Conservation (phyloP, 768 basidiomycete genomes). For the Trametopsis cervina region DNA sequence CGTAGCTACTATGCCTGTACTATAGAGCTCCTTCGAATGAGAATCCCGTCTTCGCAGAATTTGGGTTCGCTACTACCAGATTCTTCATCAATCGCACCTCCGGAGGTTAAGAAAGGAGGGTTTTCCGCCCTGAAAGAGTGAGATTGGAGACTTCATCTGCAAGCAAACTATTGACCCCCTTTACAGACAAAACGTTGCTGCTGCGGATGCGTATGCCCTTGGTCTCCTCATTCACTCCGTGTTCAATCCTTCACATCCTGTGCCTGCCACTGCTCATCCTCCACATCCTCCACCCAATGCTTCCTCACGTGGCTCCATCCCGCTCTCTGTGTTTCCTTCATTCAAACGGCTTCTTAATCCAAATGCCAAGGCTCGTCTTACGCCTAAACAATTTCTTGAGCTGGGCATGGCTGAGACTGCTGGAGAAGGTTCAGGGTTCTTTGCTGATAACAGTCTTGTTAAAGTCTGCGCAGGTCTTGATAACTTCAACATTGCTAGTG, state of each 20-base stretch:
- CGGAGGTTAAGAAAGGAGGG: conserved; percentile 85
- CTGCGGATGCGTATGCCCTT: conserved; percentile 81
- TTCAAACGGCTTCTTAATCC: conserved; percentile 91
- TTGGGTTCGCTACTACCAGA: conserved; percentile 60
- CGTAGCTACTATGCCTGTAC: conserved; percentile 26
- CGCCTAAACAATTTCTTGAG: conserved; percentile 71
- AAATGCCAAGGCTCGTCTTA: conserved; percentile 71
- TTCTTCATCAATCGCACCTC: conserved; percentile 55
- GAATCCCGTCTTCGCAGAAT: conserved; percentile 38
- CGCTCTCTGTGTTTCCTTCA: conserved; percentile 61
- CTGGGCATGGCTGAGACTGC: conserved; percentile 65
- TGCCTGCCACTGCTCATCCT: conserved; percentile 57
- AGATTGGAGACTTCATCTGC: no score
- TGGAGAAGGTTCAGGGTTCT: conserved; percentile 66
- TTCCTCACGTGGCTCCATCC: conserved; percentile 74
- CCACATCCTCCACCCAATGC: conserved; percentile 75
- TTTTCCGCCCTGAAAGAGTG: conserved; percentile 84
- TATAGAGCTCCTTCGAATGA: conserved; percentile 6
- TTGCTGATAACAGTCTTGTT: conserved; percentile 73
- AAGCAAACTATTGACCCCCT: not conserved
- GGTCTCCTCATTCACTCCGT: conserved; percentile 79
- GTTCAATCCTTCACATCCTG: conserved; percentile 81
- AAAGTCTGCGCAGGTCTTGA: conserved; percentile 82
- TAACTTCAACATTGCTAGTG: conserved; percentile 73
- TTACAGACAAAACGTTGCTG: conserved; percentile 33